Conservation (phyloP, 257 asterid genomes). For the Marsdenia floribunda region DNA sequence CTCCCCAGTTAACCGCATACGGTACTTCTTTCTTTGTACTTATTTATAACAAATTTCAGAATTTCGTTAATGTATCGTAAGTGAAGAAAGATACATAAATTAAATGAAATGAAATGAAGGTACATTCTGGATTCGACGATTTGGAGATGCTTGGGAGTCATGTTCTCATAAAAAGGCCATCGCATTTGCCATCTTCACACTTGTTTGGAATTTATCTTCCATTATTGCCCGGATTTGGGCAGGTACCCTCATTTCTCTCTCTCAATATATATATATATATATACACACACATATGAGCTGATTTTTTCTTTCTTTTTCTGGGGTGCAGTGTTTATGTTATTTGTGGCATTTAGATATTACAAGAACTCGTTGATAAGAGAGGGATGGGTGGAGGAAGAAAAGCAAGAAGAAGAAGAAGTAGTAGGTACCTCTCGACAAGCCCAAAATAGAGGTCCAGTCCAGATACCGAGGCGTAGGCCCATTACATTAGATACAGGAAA, state of each 20-base stretch:
- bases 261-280: not conserved
- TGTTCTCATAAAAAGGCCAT: conserved; percentile 85
- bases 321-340: conserved; percentile 75
- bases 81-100: not conserved
- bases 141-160: conserved; percentile 68
- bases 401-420: conserved; percentile 22
- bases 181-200: conserved; percentile 66
- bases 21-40: conserved; percentile 31
- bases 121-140: conserved; percentile 65
- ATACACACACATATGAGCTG: not conserved
- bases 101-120: conserved; percentile 32
- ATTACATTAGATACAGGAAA: conserved; percentile 24
- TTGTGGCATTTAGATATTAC: conserved; percentile 80
- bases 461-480: conserved; percentile 22
- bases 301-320: not conserved
- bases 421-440: conserved; percentile 19
- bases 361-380: conserved; percentile 45
- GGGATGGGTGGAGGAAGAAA: conserved; percentile 32
- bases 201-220: conserved; percentile 77
- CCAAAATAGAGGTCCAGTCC: conserved; percentile 21
- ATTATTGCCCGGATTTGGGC: conserved; percentile 78
- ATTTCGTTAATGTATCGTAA: too few relatives aligned
- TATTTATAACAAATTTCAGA: too few relatives aligned
- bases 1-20: conserved; percentile 54
- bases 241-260: conserved; percentile 30